These are phyloP conservation scores for Plectosphaerella cucumerina DNA, from an alignment of 2,329 filamentous ascomycete genomes.

Conservation along the genomic window DNA sequence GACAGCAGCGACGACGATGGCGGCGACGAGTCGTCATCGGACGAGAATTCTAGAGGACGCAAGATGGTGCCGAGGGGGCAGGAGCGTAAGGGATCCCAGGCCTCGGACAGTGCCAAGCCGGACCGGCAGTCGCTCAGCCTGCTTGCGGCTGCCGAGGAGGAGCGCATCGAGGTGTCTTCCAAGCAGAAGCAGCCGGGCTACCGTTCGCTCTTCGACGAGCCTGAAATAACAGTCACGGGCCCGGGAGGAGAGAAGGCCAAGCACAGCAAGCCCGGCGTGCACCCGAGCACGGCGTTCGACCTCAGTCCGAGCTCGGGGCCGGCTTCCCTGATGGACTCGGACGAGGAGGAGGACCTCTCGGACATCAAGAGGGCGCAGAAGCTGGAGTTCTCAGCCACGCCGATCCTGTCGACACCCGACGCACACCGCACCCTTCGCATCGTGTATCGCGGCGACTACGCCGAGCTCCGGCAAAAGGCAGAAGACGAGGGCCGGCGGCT, in stretches of 20 bases:
- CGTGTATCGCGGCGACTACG: constrained; percentile 84
- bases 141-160: constrained; percentile 72
- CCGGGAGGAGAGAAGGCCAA: constrained; percentile 59
- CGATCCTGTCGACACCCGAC: constrained; percentile 70
- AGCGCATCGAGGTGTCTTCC: constrained; percentile 56
- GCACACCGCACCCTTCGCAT: constrained; percentile 82
- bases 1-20: constrained; percentile 73
- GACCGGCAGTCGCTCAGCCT: constrained; percentile 52
- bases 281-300: constrained; percentile 84
- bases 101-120: constrained; percentile 27
- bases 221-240: constrained; percentile 60
- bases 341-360: constrained; percentile 77
- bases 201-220: constrained; percentile 61
- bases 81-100: constrained; percentile 32
- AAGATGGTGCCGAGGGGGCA: constrained; percentile 47
- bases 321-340: constrained; percentile 67
- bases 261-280: constrained; percentile 55
- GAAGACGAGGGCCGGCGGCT: constrained; percentile 74
- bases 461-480: constrained; percentile 69
- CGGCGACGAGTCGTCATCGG: constrained; percentile 52
- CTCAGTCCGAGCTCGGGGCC: constrained; percentile 52
- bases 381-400: constrained; percentile 74
- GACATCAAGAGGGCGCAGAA: constrained; percentile 88
- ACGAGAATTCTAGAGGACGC: constrained; percentile 61
- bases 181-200: constrained; percentile 50